Base-by-base conservation (phyloP, 2,329 filamentous ascomycete genomes). In the Arachnomyces sp. region DNA sequence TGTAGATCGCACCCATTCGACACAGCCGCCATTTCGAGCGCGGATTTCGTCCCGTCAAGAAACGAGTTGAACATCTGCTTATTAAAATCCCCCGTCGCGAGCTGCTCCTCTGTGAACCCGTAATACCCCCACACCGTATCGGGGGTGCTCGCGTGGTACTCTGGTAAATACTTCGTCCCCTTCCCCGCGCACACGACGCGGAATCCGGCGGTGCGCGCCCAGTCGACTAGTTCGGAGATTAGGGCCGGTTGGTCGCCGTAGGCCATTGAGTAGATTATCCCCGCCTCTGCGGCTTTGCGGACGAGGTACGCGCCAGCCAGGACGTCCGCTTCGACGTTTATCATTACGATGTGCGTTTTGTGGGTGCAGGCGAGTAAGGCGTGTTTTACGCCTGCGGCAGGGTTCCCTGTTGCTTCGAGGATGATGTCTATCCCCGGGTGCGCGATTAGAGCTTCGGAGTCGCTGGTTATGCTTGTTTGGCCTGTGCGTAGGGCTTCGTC, bases 41-140 rank as follows among this genome's bases (percentile, higher is more conserved):
- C 65, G 2, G 60, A 65, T 47, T 70, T 70, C 5, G 67, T 70
- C n/a, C 67, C 67, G 41, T 71, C 66, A 2, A 70, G 53, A 53
- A 69, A 71, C 0, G 61, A 66, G 47, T 70, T 70, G 59, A 70
- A 70, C 63, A 70, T 71, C 34, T 69, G 65, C 4, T 64, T 61
- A 46, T 70, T 70, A 50, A 70, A 66, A 44, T 69, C 65, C 3
- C 58, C 64, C 0, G 52, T 58, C 0, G 56, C 59, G 4, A 67
- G 50, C 50, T 70, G 67, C 48, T 69, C 65, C 28, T 63, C 52
- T 0, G 65, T 67, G 46, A 70, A 68, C 7, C 65, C 67, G 36
- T 70, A 70, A 43, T 70, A 55, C 38, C 65, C 53, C 67, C 67
- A 70, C 0, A 70, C 65, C 0, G 65, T 71, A 25, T 65, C 67